Evolutionary conservation across 441 rosid species (phyloP).

Genomic region (Syzygium syzygioides): DNA sequence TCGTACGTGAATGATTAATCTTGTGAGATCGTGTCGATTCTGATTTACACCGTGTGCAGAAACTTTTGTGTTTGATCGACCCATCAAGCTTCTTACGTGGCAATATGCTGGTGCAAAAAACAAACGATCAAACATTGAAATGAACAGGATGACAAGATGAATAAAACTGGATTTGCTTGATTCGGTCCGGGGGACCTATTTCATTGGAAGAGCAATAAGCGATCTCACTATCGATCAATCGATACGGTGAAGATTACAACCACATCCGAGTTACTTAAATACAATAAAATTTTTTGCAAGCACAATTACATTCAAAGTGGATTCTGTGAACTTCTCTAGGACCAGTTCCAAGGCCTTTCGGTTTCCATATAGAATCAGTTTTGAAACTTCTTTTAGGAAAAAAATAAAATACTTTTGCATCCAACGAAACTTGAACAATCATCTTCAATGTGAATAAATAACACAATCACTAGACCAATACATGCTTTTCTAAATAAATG

Average conservation of each 20-base stretch:
- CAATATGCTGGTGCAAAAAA: rapidly evolving
- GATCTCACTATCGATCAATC: neutral
- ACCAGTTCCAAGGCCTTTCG: neutral
- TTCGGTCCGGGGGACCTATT: neutral
- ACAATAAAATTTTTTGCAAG: no score
- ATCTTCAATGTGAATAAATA: no score
- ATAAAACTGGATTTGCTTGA: neutral
- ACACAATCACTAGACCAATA: neutral
- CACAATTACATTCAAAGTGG: no score
- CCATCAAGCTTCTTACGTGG: rapidly evolving
- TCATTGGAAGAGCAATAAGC: rapidly evolving
- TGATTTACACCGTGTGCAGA: rapidly evolving
- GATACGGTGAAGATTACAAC: rapidly evolving
- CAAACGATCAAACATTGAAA: rapidly evolving
- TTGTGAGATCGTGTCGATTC: neutral
- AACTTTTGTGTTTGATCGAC: neutral
- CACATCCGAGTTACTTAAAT: no score
- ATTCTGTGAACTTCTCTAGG: no score
- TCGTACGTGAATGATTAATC: neutral
- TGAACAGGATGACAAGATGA: rapidly evolving
- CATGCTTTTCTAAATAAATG: neutral
- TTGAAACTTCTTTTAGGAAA: neutral
- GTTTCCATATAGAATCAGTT: rapidly evolving
- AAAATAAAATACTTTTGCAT: neutral
- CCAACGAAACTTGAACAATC: neutral